Percentiles rank a stretch among this genome's conserved stretches.
phyloP scores from a whole-genome alignment of 352 stramenopile species.

The Hyaloperonospora brassicae region DNA sequence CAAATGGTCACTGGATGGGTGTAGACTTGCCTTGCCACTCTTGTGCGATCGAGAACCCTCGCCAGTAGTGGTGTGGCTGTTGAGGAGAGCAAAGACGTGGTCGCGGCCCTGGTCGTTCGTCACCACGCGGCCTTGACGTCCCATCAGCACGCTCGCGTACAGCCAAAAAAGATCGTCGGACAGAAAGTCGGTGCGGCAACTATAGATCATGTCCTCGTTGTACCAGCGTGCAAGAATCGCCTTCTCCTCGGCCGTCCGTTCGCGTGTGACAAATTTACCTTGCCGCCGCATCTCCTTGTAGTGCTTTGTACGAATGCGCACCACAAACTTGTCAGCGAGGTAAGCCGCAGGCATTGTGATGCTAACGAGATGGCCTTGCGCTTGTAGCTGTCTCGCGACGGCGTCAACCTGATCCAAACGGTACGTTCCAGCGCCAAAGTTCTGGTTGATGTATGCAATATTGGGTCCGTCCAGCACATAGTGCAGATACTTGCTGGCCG shows the following conservation, averaged over 20 bases:
- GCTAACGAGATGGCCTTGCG: constrained; percentile 65
- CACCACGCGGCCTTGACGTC: constrained; percentile 68
- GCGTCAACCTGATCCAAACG: constrained; percentile 94
- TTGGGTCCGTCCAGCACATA: constrained; percentile 96
- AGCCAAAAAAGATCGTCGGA: constrained; percentile 98
- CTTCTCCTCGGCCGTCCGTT: constrained; percentile 48
- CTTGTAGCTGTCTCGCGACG: constrained; percentile 72
- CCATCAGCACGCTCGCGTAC: constrained; percentile 85
- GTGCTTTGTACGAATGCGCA: constrained; percentile 51
- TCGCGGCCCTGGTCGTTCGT: constrained; percentile 98
- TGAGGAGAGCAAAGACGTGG: constrained; percentile 78
- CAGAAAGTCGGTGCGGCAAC: constrained; percentile 68
- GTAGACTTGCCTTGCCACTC: constrained; percentile 14
- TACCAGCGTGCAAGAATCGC: constrained; percentile 59
- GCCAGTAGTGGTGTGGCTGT: constrained; percentile 26
- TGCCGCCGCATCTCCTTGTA: constrained; percentile 36
- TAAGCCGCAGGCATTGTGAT: constrained; percentile 70
- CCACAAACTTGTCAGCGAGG: constrained; percentile 50
- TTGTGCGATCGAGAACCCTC: constrained; percentile 10
- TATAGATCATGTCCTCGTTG: constrained; percentile 84
- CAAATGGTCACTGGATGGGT: constrained; percentile 4
- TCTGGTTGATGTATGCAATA: constrained; percentile 96
- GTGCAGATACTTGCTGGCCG: constrained; percentile 34
- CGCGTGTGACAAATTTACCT: constrained; percentile 43
- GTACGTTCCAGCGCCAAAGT: constrained; percentile 88